Base-by-base conservation (phyloP, 2,329 filamentous ascomycete species). In the Zymoseptoria crescenta region DNA sequence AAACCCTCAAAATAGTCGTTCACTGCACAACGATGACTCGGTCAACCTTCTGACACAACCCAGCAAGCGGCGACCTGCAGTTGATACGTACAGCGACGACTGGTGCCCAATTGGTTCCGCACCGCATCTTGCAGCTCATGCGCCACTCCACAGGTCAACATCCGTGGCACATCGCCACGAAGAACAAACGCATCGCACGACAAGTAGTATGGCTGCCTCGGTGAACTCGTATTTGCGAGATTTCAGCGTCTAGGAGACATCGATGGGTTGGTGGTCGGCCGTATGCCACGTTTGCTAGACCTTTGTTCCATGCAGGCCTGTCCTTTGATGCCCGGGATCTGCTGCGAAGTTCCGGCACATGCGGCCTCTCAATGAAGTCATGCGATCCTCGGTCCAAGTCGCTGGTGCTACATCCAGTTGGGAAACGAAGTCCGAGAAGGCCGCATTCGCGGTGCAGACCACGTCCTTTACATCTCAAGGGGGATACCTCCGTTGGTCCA, bases 1-100 rank as follows among this genome's bases (percentile, higher is more conserved):
- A 45, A 45, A 45, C 16, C 35, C 35, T 45, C 35, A 3, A 45
- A 45, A 45, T 45, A 45, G 35, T 45, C 16, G 35, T 45, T 45
- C 35, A 13, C 35, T 45, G 35, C 35, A 45, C 13, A n/a, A 45
- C 35, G 7, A 45, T 45, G 35, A 45, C 35, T 45, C 35, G 6
- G 35, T 45, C 35, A 45, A 45, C 16, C 13, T 45, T 45, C 35
- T 45, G 35, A 45, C 35, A 45, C 35, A 16, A 45, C 20, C 49
- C 49, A 52, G 55, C 54, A 55, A 60, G 49, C 60, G 59, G 61
- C 55, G 50, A 59, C 56, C 59, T 58, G 61, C 59, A 59, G 60
- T 62, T 4, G 59, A 24, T 61, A 57, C 62, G 60, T 58, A 60
- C 57, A 56, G 59, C 57, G 61, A 62, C 56, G 58, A 55, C 45